Base-by-base conservation (phyloP, 208 protist genomes). In the Trypanosoma platydactyli region DNA sequence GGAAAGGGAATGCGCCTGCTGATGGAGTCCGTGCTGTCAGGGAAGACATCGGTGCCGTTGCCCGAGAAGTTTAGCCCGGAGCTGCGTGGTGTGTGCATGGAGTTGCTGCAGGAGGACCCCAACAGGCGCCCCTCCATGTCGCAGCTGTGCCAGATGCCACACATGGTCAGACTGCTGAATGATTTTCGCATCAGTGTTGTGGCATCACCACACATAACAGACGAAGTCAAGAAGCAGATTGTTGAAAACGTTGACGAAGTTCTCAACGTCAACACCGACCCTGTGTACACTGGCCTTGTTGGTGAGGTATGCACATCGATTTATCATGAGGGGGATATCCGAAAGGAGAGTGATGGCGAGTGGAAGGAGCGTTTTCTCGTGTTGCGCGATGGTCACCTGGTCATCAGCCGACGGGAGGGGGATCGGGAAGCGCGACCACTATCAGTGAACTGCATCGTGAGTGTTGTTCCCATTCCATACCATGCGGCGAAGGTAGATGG, bases 341-440 rank as follows among this genome's bases (percentile, higher is more conserved):
- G 78, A 11, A 84, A 84, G 64, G 78, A 88, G 55, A 84, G 75
- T 58, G 77, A 50, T 45, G 74, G 73, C 42, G 71, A 64, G 35
- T 85, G 82, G 82, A 84, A 88, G 56, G 75, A 88, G 57, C 82
- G 82, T 50, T 88, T 83, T 63, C 73, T 88, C 38, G 67, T 83
- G 30, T 66, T 85, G 53, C 71, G 73, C 24, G 68, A 80, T 35
- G 82, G 82, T 16, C 55, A 71, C 42, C 71, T 85, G 3, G 73
- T 83, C 33, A 82, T 88, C 35, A 79, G 70, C 56, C 65, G 73
- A n/a, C 67, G 70, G 25, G 77, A 84, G 62, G 79, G 76, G 29
- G 76, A 85, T 41, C 64, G 44, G 18, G 57, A 72, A 41, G 45
- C 52, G 5, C 65, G 56, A 24, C 42, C 66, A 3, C 50, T 72